A percentile compares a stretch with the other conserved stretches of the same genome.
Evolutionary conservation across 805 yeast genomes (phyloP).

Genomic region (Saccharomycopsis sp.): DNA sequence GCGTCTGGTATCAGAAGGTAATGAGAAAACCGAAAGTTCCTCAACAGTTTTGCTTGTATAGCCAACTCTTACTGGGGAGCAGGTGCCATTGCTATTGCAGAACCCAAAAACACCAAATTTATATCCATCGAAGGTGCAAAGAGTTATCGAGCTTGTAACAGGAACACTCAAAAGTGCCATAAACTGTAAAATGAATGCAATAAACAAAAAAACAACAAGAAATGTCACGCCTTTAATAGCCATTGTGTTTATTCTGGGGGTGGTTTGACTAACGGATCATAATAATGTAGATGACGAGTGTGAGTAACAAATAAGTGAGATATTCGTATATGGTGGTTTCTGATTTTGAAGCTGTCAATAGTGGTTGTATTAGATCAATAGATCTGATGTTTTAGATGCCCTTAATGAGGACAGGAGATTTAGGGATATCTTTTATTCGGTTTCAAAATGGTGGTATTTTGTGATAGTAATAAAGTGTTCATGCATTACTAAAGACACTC

Average conservation of each 20-base stretch:
- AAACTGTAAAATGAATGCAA: constrained; percentile 52
- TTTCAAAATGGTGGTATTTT: background rate
- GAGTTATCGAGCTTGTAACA: constrained; percentile 39
- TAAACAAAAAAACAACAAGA: constrained; percentile 8
- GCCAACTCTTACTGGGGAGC: constrained; percentile 40
- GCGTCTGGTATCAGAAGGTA: constrained; percentile 55
- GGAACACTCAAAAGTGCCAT: constrained; percentile 59
- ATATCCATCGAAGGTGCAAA: constrained; percentile 44
- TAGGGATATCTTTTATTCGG: background rate
- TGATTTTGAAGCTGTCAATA: background rate
- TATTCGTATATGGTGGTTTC: background rate
- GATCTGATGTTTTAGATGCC: background rate
- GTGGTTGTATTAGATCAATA: too few relatives aligned
- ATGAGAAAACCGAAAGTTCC: constrained; percentile 34
- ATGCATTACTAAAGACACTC: background rate
- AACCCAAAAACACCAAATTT: constrained; percentile 68
- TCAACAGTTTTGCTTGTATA: constrained; percentile 31
- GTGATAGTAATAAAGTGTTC: background rate
- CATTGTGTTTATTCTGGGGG: too few relatives aligned
- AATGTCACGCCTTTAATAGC: background rate
- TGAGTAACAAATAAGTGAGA: too few relatives aligned
- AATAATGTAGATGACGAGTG: background rate
- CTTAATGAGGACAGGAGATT: background rate
- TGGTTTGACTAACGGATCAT: too few relatives aligned
- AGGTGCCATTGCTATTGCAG: constrained; percentile 36